phyloP scores from a whole-genome alignment of 768 basidiomycete species.

The Hypsizygus marmoreus region DNA sequence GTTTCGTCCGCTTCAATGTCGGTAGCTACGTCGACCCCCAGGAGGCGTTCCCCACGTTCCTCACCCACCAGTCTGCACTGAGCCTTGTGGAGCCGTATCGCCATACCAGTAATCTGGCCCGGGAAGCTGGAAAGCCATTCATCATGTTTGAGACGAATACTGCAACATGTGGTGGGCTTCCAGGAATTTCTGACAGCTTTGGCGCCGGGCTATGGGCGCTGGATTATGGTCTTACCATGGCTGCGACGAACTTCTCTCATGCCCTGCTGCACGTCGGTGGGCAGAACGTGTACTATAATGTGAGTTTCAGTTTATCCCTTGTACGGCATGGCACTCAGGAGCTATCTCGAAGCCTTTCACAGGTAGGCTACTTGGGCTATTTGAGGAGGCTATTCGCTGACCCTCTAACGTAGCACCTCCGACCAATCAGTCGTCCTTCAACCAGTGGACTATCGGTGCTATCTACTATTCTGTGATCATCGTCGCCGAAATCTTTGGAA shows the following conservation, averaged over 20 bases:
- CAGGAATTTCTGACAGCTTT: slow-evolving; percentile 61
- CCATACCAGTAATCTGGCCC: slow-evolving; percentile 45
- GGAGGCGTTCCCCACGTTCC: slow-evolving; percentile 51
- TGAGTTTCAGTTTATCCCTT: no score
- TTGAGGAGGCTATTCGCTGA: no score
- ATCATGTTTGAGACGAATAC: slow-evolving; percentile 74
- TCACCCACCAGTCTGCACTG: slow-evolving; percentile 59
- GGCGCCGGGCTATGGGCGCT: slow-evolving; percentile 63
- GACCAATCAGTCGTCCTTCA: slow-evolving; percentile 53
- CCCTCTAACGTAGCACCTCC: no score
- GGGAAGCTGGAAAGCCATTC: slow-evolving; percentile 41
- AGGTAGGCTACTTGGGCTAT: no score
- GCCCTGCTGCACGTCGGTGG: slow-evolving; percentile 59
- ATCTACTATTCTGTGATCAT: slow-evolving; percentile 74
- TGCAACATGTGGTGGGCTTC: slow-evolving; percentile 67
- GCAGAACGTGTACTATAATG: slow-evolving; percentile 65
- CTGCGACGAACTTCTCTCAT: slow-evolving; percentile 51
- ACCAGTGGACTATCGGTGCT: slow-evolving; percentile 74
- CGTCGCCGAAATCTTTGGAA: slow-evolving; percentile 68
- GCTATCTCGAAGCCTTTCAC: no score
- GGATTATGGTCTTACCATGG: slow-evolving; percentile 62
- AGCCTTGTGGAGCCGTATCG: slow-evolving; percentile 54
- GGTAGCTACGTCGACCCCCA: slow-evolving; percentile 46
- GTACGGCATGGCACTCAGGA: no score
- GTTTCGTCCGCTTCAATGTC: slow-evolving; percentile 45